Evolutionary conservation across 192 early-diverging fungal genomes (phyloP).

Genomic region (Pilaira anomala): DNA sequence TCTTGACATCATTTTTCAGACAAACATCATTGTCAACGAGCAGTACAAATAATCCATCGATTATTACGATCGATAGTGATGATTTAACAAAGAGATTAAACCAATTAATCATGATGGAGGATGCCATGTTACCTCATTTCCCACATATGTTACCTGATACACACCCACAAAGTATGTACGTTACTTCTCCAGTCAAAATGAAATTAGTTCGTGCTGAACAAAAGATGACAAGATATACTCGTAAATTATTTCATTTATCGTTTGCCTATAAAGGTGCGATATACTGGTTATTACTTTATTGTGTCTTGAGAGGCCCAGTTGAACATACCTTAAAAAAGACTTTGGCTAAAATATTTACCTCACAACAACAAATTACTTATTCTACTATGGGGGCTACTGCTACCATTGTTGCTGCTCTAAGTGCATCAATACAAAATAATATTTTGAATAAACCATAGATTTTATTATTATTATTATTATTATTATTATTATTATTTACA

Average conservation of each 20-base stretch:
- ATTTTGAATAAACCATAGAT: no score
- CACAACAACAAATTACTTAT: slow-evolving; percentile 20
- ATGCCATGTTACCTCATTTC: slow-evolving; percentile 14
- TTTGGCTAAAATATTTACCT: slow-evolving; percentile 6
- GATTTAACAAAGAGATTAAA: slow-evolving; percentile 5
- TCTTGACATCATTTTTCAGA: slow-evolving; percentile 27
- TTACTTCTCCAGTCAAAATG: slow-evolving; percentile 18
- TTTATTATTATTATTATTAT: no score
- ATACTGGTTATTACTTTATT: slow-evolving; percentile 33
- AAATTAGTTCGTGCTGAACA: slow-evolving; percentile 24
- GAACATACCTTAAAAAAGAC: slow-evolving; percentile 21
- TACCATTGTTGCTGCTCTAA: slow-evolving; percentile 15
- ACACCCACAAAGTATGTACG: slow-evolving; percentile 28
- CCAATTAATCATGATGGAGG: background rate
- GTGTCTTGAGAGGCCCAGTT: slow-evolving; percentile 29
- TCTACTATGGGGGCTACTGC: slow-evolving; percentile 27
- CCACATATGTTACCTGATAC: slow-evolving; percentile 27
- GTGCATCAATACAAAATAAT: slow-evolving; percentile 5
- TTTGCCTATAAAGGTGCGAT: slow-evolving; percentile 33
- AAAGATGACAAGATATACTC: slow-evolving; percentile 11
- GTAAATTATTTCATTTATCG: slow-evolving; percentile 20
- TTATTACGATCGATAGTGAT: background rate
- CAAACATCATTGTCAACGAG: background rate
- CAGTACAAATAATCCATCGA: background rate
- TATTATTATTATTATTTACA: no score